Base-by-base conservation (phyloP, 169 alveolate species). In the Plasmodium gallinaceum region DNA sequence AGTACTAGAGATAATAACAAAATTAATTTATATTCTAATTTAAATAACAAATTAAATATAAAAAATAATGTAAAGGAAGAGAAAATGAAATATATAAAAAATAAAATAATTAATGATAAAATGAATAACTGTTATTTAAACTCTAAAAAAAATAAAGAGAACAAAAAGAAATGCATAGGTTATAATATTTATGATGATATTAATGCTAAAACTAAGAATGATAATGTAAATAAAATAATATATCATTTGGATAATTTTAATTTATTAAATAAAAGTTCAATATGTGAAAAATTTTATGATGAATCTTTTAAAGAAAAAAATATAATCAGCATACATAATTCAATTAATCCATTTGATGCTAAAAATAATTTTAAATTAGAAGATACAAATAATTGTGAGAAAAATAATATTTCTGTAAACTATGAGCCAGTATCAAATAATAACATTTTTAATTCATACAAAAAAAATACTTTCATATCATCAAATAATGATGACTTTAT, bases 301-400 rank as follows among this genome's bases (percentile, higher is more conserved):
- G 39, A 65, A 18, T 26, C 14, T 64, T 46, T 18, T n/a, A 54
- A 37, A 37, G 14, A n/a, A 16, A 64, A 26, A 48, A 57, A 8
- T 1, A 26, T 39, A 16, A 32, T 46, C 7, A 39, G 16, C 14
- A 46, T 78, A 20, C 42, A 18, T 48, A 18, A 51, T 12, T 64
- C 51, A 4, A 78, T 64, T 43, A 78, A 64, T 5, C 26, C 78
- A 43, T 58, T 78, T 20, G 70, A 54, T 42, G 24, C 65, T 64
- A 64, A 57, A 78, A 26, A 78, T 42, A 16, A 43, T 51, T 24
- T 42, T 64, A 26, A 39, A 24, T 18, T 65, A 26, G 74, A 46
- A 64, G 71, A 69, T 64, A 65, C 62, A 22, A 65, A 48, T 51
- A 43, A 26, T 12, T 12, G 18, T 64, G 45, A 78, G 37, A 58